Evolutionary conservation across 495 filamentous ascomycete genomes (phyloP).

Genomic region (Friedmanniomyces simplex): DNA sequence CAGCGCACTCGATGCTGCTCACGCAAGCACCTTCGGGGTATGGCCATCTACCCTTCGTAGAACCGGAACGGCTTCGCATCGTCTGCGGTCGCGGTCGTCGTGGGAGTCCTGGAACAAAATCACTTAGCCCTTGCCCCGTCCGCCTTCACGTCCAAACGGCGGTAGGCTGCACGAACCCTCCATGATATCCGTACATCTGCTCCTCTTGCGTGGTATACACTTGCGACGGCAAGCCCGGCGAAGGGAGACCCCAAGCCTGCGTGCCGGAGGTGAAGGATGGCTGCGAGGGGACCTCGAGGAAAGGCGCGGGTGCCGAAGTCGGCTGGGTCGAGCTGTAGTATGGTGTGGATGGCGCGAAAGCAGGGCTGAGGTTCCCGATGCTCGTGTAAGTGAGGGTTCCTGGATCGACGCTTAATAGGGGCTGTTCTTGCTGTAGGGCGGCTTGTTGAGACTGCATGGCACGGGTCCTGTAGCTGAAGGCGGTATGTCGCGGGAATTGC

Average conservation of each 20-base stretch:
- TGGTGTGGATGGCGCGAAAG: constrained; percentile 33
- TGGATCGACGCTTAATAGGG: constrained; percentile 24
- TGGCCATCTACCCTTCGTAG: not conserved
- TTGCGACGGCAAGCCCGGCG: constrained; percentile 9
- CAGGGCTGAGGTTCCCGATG: constrained; percentile 30
- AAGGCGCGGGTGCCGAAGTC: constrained; percentile 18
- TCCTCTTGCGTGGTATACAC: constrained; percentile 2
- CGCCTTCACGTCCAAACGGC: constrained; percentile 16
- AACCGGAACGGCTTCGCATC: not conserved
- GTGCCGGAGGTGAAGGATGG: constrained; percentile 12
- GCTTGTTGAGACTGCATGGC: constrained; percentile 25
- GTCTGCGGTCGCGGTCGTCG: not conserved
- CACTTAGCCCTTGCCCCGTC: constrained; percentile 6
- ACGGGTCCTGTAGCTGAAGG: constrained; percentile 23
- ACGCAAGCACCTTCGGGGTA: not conserved
- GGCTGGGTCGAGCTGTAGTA: constrained; percentile 17
- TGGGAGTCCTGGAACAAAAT: constrained; percentile 11
- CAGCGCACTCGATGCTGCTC: too few species aligned
- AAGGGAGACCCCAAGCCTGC: constrained; percentile 16
- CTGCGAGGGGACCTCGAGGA: constrained; percentile 28
- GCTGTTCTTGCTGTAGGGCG: constrained; percentile 14
- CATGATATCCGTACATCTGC: constrained; percentile 6
- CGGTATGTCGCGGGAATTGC: constrained; percentile 28
- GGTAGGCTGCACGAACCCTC: constrained; percentile 18
- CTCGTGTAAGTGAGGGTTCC: constrained; percentile 24